Percentiles rank a stretch among this genome's conserved stretches.
Evolutionary conservation across 192 early-diverging fungal genomes (phyloP).

Genomic region (Coemansia sp.): DNA sequence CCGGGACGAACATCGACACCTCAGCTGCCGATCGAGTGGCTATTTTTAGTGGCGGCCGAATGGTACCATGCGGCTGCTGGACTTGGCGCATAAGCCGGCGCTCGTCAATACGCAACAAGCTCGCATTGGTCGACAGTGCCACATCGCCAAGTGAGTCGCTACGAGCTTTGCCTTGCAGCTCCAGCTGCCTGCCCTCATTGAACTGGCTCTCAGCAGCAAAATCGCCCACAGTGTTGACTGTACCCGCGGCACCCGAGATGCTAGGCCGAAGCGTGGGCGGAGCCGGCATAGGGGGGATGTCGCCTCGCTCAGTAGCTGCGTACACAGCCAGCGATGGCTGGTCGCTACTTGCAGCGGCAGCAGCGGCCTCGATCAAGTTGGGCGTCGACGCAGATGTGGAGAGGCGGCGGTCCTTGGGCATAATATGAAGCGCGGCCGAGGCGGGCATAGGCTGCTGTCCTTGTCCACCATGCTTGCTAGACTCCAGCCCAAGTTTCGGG

Average conservation of each 20-base stretch:
- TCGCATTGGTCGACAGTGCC: slow-evolving; percentile 6
- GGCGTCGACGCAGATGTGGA: slow-evolving; percentile 52
- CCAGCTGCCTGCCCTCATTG: neutral
- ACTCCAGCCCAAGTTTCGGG: slow-evolving; percentile 4
- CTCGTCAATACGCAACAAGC: slow-evolving; percentile 27
- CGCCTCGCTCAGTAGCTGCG: slow-evolving; percentile 46
- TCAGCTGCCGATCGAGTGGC: slow-evolving; percentile 36
- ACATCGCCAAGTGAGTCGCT: slow-evolving; percentile 29
- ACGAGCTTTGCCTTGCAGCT: slow-evolving; percentile 6
- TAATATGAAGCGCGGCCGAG: neutral
- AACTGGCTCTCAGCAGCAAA: neutral
- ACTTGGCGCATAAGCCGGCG: slow-evolving; percentile 22
- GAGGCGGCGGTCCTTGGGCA: slow-evolving; percentile 39
- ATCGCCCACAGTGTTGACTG: neutral
- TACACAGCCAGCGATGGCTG: slow-evolving; percentile 43
- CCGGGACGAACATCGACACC: slow-evolving; percentile 35
- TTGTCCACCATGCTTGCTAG: neutral
- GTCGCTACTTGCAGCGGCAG: slow-evolving; percentile 42
- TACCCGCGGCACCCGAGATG: neutral
- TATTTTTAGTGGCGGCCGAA: slow-evolving; percentile 39
- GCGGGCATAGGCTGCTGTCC: neutral
- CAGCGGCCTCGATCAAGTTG: slow-evolving; percentile 43
- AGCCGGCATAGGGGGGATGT: slow-evolving; percentile 50
- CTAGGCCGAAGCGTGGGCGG: slow-evolving; percentile 44
- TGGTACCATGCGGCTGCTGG: slow-evolving; percentile 16